These are phyloP conservation scores for Pseudogymnoascus sp. DNA, from an alignment of 2,329 filamentous ascomycete species.

Conservation along the genomic window DNA sequence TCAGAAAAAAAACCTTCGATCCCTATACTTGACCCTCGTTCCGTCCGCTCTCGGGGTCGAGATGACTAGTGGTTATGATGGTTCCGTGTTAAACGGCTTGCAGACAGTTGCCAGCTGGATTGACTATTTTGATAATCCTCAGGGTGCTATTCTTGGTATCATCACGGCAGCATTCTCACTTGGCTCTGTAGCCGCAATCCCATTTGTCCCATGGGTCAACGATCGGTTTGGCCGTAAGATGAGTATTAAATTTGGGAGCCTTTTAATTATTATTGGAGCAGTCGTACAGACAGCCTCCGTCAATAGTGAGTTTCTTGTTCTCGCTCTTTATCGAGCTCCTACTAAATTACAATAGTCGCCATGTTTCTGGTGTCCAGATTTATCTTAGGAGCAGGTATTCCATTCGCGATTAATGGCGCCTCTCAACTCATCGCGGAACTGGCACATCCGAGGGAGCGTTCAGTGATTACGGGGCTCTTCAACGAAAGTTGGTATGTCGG, in stretches of 20 bases:
- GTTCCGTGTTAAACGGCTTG: slow-evolving; percentile 19
- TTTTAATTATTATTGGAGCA: slow-evolving; percentile 31
- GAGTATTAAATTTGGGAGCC: slow-evolving; percentile 29
- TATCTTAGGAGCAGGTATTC: slow-evolving; percentile 30
- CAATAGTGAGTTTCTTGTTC: slow-evolving; percentile 16
- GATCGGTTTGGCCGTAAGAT: slow-evolving; percentile 33
- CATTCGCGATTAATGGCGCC: slow-evolving; percentile 29
- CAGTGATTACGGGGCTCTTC: slow-evolving; percentile 28
- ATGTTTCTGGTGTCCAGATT: slow-evolving; percentile 29
- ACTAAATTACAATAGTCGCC: slow-evolving; percentile 15
- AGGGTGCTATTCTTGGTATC: slow-evolving; percentile 33
- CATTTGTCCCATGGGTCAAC: slow-evolving; percentile 32
- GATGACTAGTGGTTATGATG: slow-evolving; percentile 19
- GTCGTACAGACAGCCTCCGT: slow-evolving; percentile 27
- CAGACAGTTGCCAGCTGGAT: slow-evolving; percentile 15
- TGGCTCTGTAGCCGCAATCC: slow-evolving; percentile 35
- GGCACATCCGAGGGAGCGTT: slow-evolving; percentile 27
- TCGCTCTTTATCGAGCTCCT: slow-evolving; percentile 8
- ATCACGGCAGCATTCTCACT: slow-evolving; percentile 37
- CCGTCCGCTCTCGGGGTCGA: slow-evolving; percentile 15
- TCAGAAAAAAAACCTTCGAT: slow-evolving; percentile 18
- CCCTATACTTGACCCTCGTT: slow-evolving; percentile 15
- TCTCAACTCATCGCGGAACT: slow-evolving; percentile 32
- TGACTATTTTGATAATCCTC: slow-evolving; percentile 33
- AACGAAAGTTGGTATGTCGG: slow-evolving; percentile 28